Percentiles rank a stretch among this genome's conserved stretches.
Conservation (phyloP, 371 early-diverging fungal genomes). For the Zopfochytrium polystomum region DNA sequence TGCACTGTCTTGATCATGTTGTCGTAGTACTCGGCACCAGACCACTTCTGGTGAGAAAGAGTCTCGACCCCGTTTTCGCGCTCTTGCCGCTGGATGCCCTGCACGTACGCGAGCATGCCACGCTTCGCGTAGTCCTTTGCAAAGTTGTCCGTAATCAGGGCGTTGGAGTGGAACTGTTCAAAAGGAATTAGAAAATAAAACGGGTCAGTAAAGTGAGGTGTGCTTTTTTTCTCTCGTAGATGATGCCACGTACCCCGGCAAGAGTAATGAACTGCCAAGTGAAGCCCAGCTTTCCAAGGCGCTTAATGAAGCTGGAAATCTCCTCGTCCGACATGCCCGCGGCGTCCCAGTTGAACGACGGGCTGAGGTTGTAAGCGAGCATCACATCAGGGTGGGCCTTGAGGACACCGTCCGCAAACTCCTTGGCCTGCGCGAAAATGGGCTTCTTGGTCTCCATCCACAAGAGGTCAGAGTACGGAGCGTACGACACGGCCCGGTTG, state of each 20-base stretch:
- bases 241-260: slow-evolving; percentile 62
- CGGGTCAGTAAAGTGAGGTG: neutral
- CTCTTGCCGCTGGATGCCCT: slow-evolving; percentile 92
- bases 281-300: slow-evolving; percentile 90
- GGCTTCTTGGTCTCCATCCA: slow-evolving; percentile 99
- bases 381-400: slow-evolving; percentile 57
- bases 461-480: slow-evolving; percentile 89
- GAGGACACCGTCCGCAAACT: slow-evolving; percentile 85
- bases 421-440: slow-evolving; percentile 84
- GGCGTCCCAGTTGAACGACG: slow-evolving; percentile 98
- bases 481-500: slow-evolving; percentile 83
- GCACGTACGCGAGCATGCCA: slow-evolving; percentile 95
- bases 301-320: slow-evolving; percentile 75
- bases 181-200: neutral
- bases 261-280: slow-evolving; percentile 98
- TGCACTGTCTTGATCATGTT: slow-evolving; percentile 86
- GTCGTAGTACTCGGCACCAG: slow-evolving; percentile 95
- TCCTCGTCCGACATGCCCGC: slow-evolving; percentile 90
- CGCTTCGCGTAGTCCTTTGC: slow-evolving; percentile 82
- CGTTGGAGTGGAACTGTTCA: slow-evolving; percentile 82
- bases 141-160: slow-evolving; percentile 78
- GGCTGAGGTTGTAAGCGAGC: slow-evolving; percentile 95
- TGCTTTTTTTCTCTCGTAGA: neutral
- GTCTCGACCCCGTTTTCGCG: slow-evolving; percentile 89
- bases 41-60: slow-evolving; percentile 96